Conservation (phyloP, 345 rosid genomes). For the Arabis hirsuta region DNA sequence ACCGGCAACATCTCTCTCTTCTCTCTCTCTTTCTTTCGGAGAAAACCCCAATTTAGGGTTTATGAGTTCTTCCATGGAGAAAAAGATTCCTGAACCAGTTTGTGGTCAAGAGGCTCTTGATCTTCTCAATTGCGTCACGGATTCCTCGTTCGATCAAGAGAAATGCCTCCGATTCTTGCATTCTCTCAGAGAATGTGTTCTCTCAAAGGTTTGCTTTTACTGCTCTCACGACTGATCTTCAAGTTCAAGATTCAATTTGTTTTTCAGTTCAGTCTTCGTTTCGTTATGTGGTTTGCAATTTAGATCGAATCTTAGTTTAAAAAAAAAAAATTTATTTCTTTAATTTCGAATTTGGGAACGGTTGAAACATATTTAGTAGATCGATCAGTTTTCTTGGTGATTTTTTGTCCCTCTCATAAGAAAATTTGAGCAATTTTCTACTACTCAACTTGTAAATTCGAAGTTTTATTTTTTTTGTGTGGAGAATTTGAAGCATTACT, state of each 20-base stretch:
- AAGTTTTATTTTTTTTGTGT: too few relatives aligned
- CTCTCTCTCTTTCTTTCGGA: constrained; percentile 12
- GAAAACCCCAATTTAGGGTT: constrained; percentile 24
- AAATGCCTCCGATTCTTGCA: constrained; percentile 63
- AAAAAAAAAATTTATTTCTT: too few relatives aligned
- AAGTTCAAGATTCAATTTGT: not conserved
- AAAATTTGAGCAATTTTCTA: not conserved
- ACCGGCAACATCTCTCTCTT: constrained; percentile 6
- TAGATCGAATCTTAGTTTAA: not conserved
- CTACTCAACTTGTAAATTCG: not conserved
- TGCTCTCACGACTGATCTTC: not conserved
- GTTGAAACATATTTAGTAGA: not conserved
- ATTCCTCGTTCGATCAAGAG: constrained; percentile 65
- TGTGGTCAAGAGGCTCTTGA: constrained; percentile 72
- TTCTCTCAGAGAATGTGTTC: constrained; percentile 67
- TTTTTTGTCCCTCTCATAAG: not conserved
- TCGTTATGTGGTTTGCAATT: not conserved
- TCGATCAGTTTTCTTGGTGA: not conserved
- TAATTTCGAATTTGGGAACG: too few relatives aligned
- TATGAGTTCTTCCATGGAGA: constrained; percentile 46
- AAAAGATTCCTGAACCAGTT: constrained; percentile 47
- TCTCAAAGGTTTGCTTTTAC: constrained; percentile 55
- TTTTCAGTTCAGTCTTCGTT: not conserved
- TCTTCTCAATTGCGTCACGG: constrained; percentile 84
- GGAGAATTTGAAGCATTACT: not conserved